phyloP scores from a whole-genome alignment of 129 eudicot species.

The Flaveria ramosissima region DNA sequence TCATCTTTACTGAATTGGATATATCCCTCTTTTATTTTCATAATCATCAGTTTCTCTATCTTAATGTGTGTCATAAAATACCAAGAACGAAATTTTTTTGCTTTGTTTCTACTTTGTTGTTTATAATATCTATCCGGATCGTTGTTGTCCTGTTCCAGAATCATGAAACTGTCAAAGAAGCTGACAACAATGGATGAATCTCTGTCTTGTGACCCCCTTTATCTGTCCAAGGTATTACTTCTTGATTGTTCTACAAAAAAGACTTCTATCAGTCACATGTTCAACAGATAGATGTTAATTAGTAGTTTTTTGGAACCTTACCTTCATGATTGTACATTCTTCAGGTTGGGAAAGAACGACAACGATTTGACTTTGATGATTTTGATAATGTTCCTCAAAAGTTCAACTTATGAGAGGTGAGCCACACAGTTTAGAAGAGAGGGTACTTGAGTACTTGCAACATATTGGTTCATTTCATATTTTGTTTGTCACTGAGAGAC shows the following conservation, averaged over 20 bases:
- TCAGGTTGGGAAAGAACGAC: constrained; percentile 89
- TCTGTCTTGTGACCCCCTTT: constrained; percentile 77
- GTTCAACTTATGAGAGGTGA: constrained; percentile 59
- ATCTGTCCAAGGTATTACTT: constrained; percentile 67
- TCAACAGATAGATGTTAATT: not conserved
- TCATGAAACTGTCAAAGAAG: constrained; percentile 83
- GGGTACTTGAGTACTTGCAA: not conserved
- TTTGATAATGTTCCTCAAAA: constrained; percentile 71
- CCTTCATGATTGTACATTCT: constrained; percentile 1
- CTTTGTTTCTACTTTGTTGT: not conserved
- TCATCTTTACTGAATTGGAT: constrained; percentile 1
- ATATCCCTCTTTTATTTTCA: not conserved
- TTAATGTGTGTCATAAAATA: not conserved
- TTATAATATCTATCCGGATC: constrained; percentile 1
- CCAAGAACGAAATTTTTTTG: not conserved
- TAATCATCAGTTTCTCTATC: not conserved
- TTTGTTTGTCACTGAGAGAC: constrained; percentile 12
- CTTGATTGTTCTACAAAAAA: not conserved
- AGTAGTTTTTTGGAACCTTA: not conserved
- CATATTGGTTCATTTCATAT: constrained; percentile 27
- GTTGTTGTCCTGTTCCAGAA: constrained; percentile 44
- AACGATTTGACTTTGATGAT: constrained; percentile 83
- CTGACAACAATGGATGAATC: constrained; percentile 73
- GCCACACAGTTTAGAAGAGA: not conserved
- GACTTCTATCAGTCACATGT: not conserved